Evolutionary conservation across 177 flowering plant species (phyloP).

Genomic region (Telopea speciosissima): DNA sequence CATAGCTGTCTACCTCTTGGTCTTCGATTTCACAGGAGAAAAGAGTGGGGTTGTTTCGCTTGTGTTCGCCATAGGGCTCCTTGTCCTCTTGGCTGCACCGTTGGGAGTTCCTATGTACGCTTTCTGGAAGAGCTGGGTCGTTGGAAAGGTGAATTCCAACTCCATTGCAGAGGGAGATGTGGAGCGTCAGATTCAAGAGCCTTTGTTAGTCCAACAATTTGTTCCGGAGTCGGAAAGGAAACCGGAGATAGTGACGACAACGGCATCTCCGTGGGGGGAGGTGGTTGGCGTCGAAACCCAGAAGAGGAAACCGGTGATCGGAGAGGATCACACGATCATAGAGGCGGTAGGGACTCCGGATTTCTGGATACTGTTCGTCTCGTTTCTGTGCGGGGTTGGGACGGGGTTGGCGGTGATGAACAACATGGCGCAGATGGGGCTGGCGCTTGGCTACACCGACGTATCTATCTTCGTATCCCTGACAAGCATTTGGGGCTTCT

Average conservation of each 20-base stretch:
- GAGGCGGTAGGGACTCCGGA: slow-evolving; percentile 62
- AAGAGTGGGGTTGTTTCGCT: slow-evolving; percentile 22
- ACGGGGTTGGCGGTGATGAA: slow-evolving; percentile 91
- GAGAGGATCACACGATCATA: slow-evolving; percentile 18
- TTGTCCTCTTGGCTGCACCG: slow-evolving; percentile 26
- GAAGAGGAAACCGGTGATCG: background rate
- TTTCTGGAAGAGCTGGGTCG: slow-evolving; percentile 16
- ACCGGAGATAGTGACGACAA: background rate
- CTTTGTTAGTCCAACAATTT: slow-evolving; percentile 28
- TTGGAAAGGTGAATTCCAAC: background rate
- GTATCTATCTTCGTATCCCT: slow-evolving; percentile 84
- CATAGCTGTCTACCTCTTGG: background rate
- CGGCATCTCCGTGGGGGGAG: background rate
- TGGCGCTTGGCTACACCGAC: slow-evolving; percentile 74
- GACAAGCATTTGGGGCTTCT: slow-evolving; percentile 82
- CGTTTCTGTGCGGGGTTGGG: slow-evolving; percentile 86
- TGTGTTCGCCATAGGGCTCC: slow-evolving; percentile 22
- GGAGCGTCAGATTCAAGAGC: slow-evolving; percentile 39
- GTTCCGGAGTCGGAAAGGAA: background rate
- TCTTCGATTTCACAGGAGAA: slow-evolving; percentile 13
- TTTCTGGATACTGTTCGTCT: slow-evolving; percentile 29
- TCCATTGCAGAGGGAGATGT: slow-evolving; percentile 20
- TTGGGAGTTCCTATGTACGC: slow-evolving; percentile 20
- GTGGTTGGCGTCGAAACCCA: background rate
- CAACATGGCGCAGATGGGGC: slow-evolving; percentile 91